Evolutionary conservation across 257 asterid genomes (phyloP), one percentile per base, ranked within the genome.

Genomic region (Cruciata laevipes): DNA sequence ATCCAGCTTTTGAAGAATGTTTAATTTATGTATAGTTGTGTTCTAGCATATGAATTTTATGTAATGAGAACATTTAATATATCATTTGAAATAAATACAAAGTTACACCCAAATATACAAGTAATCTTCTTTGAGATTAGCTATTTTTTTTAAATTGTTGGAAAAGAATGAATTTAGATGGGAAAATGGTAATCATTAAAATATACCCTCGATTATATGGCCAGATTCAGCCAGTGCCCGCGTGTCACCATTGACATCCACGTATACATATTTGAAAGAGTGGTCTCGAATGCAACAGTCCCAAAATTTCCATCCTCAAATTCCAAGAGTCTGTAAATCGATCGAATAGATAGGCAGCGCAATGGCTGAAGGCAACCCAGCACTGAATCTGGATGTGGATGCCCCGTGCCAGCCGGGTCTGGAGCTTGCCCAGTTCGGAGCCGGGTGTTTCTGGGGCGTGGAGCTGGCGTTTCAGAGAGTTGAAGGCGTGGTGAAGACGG

Each of bases 361-460:
- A 63, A 84, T 86, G 95, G 90, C 86, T 63, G 69, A 14, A 6
- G 78, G 16, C 44, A 91, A 89, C 89, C 90, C 85, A 53, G 93
- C 93, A 0, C 69, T 69, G 3, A 79, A 78, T 4, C 84, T 79
- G 70, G 96, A 88, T 74, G 60, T 18, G 17, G 91, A 88, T 37
- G 21, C 75, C 10, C 85, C 90, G 44, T 61, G 12, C 14, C 67
- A 69, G 12, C 72, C 86, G 70, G 83, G 83, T 57, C 84, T 83
- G 61, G 96, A 86, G 67, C 62, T 86, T 25, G 94, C 95, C 73
- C 95, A 90, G 57, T 87, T 90, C 47, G 97, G 81, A 0, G 97
- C 96, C 42, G 97, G 97, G 0, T 90, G 96, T 76, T 90, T 90
- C 74, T 90, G 97, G 96, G 79, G 97, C 8, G 89, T 90, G 56